These are phyloP conservation scores for Fraxinus ornus DNA, from an alignment of 305 asterid genomes.

Conservation along the genomic window DNA sequence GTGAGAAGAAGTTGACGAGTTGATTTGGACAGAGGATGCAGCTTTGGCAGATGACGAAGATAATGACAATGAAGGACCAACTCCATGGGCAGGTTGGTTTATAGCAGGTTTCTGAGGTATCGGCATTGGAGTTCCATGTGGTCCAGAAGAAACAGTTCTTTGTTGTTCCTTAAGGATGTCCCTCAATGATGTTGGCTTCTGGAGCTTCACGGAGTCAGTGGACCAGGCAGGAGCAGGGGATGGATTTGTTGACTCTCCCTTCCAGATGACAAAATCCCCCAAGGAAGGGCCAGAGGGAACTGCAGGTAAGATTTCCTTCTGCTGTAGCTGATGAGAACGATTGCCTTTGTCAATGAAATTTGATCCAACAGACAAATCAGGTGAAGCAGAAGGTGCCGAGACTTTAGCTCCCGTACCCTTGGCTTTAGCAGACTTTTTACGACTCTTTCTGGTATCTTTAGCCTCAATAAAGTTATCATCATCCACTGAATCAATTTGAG, in stretches of 20 bases:
- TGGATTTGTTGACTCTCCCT: conserved; percentile 59
- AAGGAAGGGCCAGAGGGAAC: conserved; percentile 77
- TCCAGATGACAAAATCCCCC: conserved; percentile 85
- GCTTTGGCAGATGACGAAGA: conserved; percentile 53
- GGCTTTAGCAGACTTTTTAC: conserved; percentile 70
- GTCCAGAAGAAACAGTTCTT: conserved; percentile 45
- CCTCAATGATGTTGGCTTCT: conserved; percentile 65
- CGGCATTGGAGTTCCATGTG: conserved; percentile 44
- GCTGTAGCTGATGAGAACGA: conserved; percentile 47
- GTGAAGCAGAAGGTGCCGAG: conserved; percentile 27
- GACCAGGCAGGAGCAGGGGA: conserved; percentile 78
- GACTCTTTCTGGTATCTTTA: conserved; percentile 72
- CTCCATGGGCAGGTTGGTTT: conserved; percentile 46
- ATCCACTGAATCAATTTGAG: conserved; percentile 33
- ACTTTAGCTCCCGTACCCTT: conserved; percentile 54
- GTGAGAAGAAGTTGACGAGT: conserved; percentile 32
- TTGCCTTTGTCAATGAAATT: conserved; percentile 58
- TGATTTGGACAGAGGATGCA: conserved; percentile 43
- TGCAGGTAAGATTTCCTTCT: conserved; percentile 56
- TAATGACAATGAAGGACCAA: conserved; percentile 30
- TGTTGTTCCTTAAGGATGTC: conserved; percentile 81
- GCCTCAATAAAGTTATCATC: conserved; percentile 67
- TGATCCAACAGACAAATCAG: conserved; percentile 45
- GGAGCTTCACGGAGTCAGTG: conserved; percentile 55
- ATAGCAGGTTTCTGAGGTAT: conserved; percentile 50